Conservation (phyloP, 768 basidiomycete species). For the Suillus sp. region DNA sequence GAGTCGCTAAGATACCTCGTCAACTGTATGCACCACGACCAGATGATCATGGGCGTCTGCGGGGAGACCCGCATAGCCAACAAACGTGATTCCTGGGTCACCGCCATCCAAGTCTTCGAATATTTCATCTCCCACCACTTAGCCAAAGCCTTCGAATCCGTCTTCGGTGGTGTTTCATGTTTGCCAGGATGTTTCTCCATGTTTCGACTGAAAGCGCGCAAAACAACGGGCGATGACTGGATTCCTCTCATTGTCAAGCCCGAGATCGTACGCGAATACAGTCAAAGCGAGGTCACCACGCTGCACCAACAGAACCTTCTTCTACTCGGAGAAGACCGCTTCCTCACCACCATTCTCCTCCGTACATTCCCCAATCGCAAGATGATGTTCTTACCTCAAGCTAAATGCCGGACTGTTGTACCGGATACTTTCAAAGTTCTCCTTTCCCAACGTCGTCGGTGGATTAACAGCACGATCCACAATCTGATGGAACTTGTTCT, state of each 20-base stretch:
- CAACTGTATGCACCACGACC: slow-evolving; percentile 98
- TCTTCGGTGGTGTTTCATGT: slow-evolving; percentile 99
- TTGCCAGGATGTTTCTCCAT: slow-evolving; percentile 99
- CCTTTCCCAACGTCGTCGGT: slow-evolving; percentile 94
- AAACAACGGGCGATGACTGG: slow-evolving; percentile 90
- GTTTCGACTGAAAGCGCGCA: slow-evolving; percentile 96
- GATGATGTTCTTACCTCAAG: slow-evolving; percentile 99
- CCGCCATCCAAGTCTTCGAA: slow-evolving; percentile 96
- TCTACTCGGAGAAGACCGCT: slow-evolving; percentile 97
- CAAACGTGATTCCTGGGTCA: slow-evolving; percentile 98
- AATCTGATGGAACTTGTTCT: slow-evolving; percentile 99
- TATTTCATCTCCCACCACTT: slow-evolving; percentile 99
- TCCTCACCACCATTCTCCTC: slow-evolving; percentile 93
- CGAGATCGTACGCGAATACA: slow-evolving; percentile 96
- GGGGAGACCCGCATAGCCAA: slow-evolving; percentile 99
- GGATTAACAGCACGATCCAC: slow-evolving; percentile 99
- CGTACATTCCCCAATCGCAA: slow-evolving; percentile 98
- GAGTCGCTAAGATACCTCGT: slow-evolving; percentile 89
- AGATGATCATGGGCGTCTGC: slow-evolving; percentile 98
- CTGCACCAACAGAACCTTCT: slow-evolving; percentile 98
- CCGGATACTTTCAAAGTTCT: slow-evolving; percentile 94
- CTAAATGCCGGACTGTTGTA: slow-evolving; percentile 90
- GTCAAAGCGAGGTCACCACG: slow-evolving; percentile 89
- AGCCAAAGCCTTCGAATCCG: slow-evolving; percentile 97
- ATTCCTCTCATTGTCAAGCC: slow-evolving; percentile 95